A percentile compares a stretch with the other conserved stretches of the same genome.
These are phyloP conservation scores for Monilinia fructicola DNA, from an alignment of 2,329 filamentous ascomycete species.

Conservation along the genomic window DNA sequence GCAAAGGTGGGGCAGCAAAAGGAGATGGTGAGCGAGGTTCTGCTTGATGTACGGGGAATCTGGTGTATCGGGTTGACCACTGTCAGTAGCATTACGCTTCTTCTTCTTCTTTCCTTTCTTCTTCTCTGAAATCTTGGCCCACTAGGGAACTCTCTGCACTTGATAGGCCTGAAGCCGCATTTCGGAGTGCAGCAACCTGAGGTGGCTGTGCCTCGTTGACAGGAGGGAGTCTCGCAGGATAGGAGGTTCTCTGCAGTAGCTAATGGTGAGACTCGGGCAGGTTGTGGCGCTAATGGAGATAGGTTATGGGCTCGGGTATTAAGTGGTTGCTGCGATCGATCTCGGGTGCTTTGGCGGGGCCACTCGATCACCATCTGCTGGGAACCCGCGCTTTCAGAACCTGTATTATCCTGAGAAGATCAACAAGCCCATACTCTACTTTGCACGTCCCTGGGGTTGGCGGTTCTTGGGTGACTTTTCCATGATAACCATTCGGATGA, in stretches of 20 bases:
- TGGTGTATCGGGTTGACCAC: constrained; percentile 45
- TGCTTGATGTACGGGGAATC: constrained; percentile 59
- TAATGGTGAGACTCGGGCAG: constrained; percentile 65
- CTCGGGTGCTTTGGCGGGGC: constrained; percentile 42
- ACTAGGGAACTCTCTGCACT: constrained; percentile 60
- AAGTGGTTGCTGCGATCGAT: constrained; percentile 44
- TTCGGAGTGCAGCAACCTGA: constrained; percentile 58
- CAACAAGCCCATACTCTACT: constrained; percentile 22
- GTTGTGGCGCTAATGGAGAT: constrained; percentile 72
- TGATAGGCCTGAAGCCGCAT: constrained; percentile 47
- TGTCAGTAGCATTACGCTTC: constrained; percentile 47
- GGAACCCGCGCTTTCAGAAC: constrained; percentile 14
- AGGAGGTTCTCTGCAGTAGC: constrained; percentile 45
- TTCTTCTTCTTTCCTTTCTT: constrained; percentile 57
- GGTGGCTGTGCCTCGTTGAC: constrained; percentile 45
- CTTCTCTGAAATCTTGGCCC: constrained; percentile 48
- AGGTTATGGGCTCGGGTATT: constrained; percentile 66
- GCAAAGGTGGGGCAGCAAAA: constrained; percentile 51
- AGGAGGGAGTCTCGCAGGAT: constrained; percentile 34
- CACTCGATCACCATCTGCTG: constrained; percentile 42
- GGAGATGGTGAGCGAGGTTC: constrained; percentile 66
- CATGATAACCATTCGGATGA: constrained; percentile 13
- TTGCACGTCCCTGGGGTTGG: constrained; percentile 1
- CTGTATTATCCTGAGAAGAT: constrained; percentile 22
- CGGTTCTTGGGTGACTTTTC: constrained; percentile 9